Percentiles rank a stretch among this genome's conserved stretches.
Conservation (phyloP, 129 eudicot genomes). For the Glebionis coronaria region DNA sequence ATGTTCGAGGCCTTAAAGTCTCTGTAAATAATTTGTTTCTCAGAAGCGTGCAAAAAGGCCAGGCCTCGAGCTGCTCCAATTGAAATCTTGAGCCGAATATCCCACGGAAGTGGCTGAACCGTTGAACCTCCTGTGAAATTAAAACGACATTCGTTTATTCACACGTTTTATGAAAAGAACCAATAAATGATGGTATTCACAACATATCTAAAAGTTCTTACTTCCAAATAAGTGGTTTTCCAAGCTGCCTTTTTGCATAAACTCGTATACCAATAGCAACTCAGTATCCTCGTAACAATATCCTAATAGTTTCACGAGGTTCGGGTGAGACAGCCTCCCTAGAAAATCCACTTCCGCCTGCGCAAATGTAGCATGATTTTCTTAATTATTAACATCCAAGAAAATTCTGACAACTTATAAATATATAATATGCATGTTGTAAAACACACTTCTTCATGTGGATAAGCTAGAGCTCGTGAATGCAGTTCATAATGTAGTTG, state of each 20-base stretch:
- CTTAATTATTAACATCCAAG: neutral
- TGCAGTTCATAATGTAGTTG: neutral
- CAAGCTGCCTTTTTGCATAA: conserved; percentile 67
- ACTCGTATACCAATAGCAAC: conserved; percentile 57
- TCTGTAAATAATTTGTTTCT: conserved; percentile 54
- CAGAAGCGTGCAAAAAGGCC: conserved; percentile 54
- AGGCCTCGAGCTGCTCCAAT: conserved; percentile 73
- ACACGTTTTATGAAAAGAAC: neutral
- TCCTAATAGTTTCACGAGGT: conserved; percentile 59
- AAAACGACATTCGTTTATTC: neutral
- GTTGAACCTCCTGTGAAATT: conserved; percentile 44
- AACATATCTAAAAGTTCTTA: conserved; percentile 23
- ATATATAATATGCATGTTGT: neutral
- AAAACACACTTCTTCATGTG: neutral
- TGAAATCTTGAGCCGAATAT: conserved; percentile 47
- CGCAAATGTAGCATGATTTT: conserved; percentile 14
- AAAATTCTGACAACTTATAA: neutral
- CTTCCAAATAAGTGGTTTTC: conserved; percentile 69
- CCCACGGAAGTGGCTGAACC: conserved; percentile 62
- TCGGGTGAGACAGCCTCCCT: conserved; percentile 60
- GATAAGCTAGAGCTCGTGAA: neutral
- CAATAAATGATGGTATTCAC: neutral
- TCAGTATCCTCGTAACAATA: conserved; percentile 55
- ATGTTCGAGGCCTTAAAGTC: conserved; percentile 76
- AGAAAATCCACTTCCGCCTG: conserved; percentile 65